Base-by-base conservation (phyloP, 306 rosid species). In the Cucumis melo region DNA sequence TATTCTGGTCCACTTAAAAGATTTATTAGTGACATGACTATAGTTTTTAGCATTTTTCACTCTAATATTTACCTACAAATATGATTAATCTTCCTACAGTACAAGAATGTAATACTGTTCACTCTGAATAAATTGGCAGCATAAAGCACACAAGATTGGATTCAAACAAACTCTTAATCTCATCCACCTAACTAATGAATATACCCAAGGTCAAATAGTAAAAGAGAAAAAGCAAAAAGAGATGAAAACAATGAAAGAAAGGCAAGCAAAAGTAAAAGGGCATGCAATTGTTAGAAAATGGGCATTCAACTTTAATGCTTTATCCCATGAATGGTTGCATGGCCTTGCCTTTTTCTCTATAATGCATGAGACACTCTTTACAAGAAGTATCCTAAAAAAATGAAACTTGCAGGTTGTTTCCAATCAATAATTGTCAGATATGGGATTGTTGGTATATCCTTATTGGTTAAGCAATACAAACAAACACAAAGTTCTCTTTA, bases 261-360 rank as follows among this genome's bases (percentile, higher is more conserved):
- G 34, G 19, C 59, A 59, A 59, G 65, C 1, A 59, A 57, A 62
- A 62, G 44, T 63, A 32, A 63, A 32, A 63, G 70, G 70, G 20
- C 44, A 63, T 63, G 44, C 70, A 32, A 63, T 63, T 16, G 42
- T 63, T 63, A 64, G 72, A 64, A 64, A 63, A 64, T 64, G 72
- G 50, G 1, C 50, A 38, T 10, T 36, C 72, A 36, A 64, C 72
- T 64, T 64, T 38, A 64, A 19, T 64, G 0, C 72, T 64, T 64
- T 34, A 19, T 64, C 16, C 50, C 72, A 64, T 19, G 36, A 64
- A 63, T 61, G 24, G 71, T 64, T 19, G 71, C 71, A 64, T 36
- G 23, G 24, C 13, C 46, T 0, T 34, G 46, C 4, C 24, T 64
- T 64, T 64, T 64, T 64, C 46, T 36, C 71, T 8, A 36, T 8